Evolutionary conservation across 202 grass and related monocot genomes (phyloP), one percentile per base, ranked within the genome.

Genomic region (Elaeis oleifera): DNA sequence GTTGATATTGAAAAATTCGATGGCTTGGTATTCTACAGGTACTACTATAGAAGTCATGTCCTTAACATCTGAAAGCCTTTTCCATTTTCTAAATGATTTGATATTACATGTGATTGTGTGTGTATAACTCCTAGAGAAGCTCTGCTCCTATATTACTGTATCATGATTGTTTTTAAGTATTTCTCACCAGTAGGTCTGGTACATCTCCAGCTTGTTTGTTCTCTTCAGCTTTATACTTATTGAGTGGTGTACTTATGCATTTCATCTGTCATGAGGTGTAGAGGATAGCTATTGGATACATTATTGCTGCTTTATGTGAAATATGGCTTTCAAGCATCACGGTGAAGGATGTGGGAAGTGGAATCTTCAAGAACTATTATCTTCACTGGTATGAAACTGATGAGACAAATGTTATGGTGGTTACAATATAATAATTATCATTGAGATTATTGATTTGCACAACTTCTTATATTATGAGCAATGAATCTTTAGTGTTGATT

Each of bases 21-120:
- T 67, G 74, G 67, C 60, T 76, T 72, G 79, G 79, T 50, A 77
- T 82, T 63, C 73, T 82, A 22, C 79, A 82, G 79, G 79, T 82
- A 66, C 6, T 27, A 61, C 26, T 23, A 77, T n/a, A 26, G 27
- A 27, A 21, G 24, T 59, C 14, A 31, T 60, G 29, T 23, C 15
- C 23, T 23, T 25, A 52, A 59, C 58, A 28, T 51, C 18, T 76
- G 16, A 53, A 27, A 22, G 18, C 36, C 60, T 31, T 16, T 70
- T 56, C 59, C 25, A 29, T 20, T 50, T 53, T 76, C 1, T 24
- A 51, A 19, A 17, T 67, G 39, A 49, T 66, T 18, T 4, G 6
- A 57, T 67, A 56, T 27, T 65, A 13, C 1, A 1, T 44, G 36
- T 44, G 9, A 44, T 44, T 44, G 36, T 44, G 9, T 44, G 36